Percentiles rank a stretch among this genome's conserved stretches.
phyloP scores from a whole-genome alignment of 768 basidiomycete species.

The Tubosaeta sp. region DNA sequence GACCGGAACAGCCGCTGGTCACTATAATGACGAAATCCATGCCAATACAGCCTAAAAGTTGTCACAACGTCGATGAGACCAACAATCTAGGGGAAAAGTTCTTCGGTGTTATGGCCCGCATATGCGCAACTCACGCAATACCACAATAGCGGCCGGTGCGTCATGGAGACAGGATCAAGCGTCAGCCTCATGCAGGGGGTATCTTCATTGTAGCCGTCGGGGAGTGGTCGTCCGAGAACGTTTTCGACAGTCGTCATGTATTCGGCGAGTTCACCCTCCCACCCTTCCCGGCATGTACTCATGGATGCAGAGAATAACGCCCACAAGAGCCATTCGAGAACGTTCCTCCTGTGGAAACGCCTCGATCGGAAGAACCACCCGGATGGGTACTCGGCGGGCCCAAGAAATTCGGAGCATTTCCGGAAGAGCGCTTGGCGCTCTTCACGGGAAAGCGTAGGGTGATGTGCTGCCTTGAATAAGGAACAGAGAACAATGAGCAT shows the following conservation, averaged over 20 bases:
- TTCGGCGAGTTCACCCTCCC: constrained; percentile 47
- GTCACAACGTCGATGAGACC: constrained; percentile 45
- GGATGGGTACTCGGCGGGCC: constrained; percentile 29
- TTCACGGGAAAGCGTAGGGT: constrained; percentile 34
- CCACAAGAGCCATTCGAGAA: constrained; percentile 63
- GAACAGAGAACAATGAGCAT: background rate
- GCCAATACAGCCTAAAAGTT: constrained; percentile 32
- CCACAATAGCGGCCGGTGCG: constrained; percentile 63
- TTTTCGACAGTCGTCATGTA: constrained; percentile 43
- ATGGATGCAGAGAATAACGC: constrained; percentile 48
- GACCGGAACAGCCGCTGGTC: constrained; percentile 31
- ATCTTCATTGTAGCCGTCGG: constrained; percentile 35
- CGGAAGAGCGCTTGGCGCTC: constrained; percentile 46
- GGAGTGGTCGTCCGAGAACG: constrained; percentile 37
- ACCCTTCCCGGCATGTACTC: constrained; percentile 31
- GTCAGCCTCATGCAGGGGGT: constrained; percentile 48
- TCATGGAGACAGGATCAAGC: constrained; percentile 50
- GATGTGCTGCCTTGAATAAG: constrained; percentile 31
- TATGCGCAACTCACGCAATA: constrained; percentile 43
- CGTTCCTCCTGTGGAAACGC: constrained; percentile 42
- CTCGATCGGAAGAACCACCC: constrained; percentile 50
- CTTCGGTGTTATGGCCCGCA: background rate
- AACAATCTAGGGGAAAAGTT: constrained; percentile 42
- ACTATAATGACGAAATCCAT: constrained; percentile 55
- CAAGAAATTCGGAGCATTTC: constrained; percentile 36